phyloP scores from a whole-genome alignment of 768 basidiomycete species.

The Boletus huronensis region DNA sequence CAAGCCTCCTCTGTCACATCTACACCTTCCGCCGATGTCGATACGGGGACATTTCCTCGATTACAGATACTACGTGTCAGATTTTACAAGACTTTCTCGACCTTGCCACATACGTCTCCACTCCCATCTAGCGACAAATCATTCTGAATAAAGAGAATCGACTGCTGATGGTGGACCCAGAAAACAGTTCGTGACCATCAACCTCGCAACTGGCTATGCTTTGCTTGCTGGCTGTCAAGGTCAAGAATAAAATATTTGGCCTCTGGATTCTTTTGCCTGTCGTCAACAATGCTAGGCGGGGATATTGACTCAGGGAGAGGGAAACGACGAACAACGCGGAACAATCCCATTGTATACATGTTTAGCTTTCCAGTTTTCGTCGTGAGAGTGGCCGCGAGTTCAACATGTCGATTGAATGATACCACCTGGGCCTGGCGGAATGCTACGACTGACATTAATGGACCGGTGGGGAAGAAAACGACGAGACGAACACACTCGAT shows the following conservation, averaged over 20 bases:
- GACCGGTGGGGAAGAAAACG: background rate
- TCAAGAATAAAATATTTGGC: too few species aligned
- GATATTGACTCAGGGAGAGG: background rate
- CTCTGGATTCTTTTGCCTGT: too few species aligned
- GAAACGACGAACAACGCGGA: background rate
- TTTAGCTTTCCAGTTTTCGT: background rate
- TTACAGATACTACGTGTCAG: too few species aligned
- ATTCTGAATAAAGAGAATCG: background rate
- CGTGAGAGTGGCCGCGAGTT: background rate
- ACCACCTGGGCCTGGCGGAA: background rate
- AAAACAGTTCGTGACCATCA: background rate
- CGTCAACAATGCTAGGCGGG: background rate
- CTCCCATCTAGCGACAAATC: background rate
- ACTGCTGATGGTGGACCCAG: too few species aligned
- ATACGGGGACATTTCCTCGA: too few species aligned
- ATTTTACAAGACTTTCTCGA: too few species aligned
- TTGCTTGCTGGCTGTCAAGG: too few species aligned
- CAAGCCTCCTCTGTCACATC: background rate
- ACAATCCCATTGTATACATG: background rate
- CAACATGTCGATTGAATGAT: background rate
- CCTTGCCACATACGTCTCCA: too few species aligned
- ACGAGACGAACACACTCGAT: constrained; percentile 2
- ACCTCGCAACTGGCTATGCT: background rate
- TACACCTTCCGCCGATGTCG: too few species aligned
- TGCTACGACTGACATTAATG: background rate